phyloP scores from a whole-genome alignment of 345 rosid genomes.

The Aquilaria yunnanensis region DNA sequence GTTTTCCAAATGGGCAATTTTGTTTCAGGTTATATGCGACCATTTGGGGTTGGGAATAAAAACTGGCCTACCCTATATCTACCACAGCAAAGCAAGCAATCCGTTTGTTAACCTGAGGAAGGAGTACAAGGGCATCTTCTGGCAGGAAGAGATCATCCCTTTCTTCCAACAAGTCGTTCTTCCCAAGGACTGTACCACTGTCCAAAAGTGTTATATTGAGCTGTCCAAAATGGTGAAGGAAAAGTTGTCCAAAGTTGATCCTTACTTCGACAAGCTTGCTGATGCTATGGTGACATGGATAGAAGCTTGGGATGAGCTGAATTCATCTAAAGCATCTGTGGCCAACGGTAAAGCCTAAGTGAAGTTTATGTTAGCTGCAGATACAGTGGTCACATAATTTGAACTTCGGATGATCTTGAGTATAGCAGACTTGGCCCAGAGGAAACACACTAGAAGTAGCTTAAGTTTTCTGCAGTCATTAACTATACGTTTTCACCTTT shows the following conservation, averaged over 20 bases:
- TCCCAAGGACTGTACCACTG: slow-evolving; percentile 29
- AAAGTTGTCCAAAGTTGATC: slow-evolving; percentile 21
- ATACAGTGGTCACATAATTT: no score
- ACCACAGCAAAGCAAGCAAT: slow-evolving; percentile 30
- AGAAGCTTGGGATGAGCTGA: slow-evolving; percentile 32
- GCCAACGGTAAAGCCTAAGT: slow-evolving; percentile 42
- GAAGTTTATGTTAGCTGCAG: not conserved
- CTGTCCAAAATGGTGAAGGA: slow-evolving; percentile 29
- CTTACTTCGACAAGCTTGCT: slow-evolving; percentile 29
- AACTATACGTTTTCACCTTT: no score
- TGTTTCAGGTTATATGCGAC: slow-evolving; percentile 26
- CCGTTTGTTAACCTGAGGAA: slow-evolving; percentile 33
- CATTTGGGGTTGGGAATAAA: slow-evolving; percentile 25
- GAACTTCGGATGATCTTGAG: no score
- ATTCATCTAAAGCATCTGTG: slow-evolving; percentile 18
- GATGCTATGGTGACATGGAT: slow-evolving; percentile 37
- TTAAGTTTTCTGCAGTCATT: no score
- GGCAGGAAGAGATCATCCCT: slow-evolving; percentile 35
- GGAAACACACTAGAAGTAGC: no score
- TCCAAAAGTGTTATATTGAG: slow-evolving; percentile 25
- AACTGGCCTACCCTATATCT: slow-evolving; percentile 30
- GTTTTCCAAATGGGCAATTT: no score
- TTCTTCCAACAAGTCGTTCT: slow-evolving; percentile 27
- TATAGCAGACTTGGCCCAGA: no score
- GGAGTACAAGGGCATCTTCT: slow-evolving; percentile 33